Evolutionary conservation across 352 stramenopile species (phyloP).

Genomic region (Pythium utonaiense): DNA sequence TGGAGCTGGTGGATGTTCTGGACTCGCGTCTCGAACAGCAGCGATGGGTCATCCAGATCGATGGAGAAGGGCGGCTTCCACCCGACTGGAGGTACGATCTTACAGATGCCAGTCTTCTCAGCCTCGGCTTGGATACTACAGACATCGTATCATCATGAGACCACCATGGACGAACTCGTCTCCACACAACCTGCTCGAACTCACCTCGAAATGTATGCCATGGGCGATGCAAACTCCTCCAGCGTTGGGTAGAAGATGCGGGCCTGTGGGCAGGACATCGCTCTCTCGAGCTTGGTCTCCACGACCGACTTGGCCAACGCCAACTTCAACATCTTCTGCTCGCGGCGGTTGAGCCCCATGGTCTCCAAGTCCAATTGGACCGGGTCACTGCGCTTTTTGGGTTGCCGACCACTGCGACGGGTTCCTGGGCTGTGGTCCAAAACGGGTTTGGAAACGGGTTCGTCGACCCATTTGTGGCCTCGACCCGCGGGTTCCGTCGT

Average conservation of each 20-base stretch:
- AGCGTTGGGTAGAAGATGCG: conserved; percentile 74
- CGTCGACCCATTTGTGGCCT: neutral
- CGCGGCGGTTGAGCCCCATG: conserved; percentile 19
- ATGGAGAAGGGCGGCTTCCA: conserved; percentile 88
- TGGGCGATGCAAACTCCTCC: conserved; percentile 86
- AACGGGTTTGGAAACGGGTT: conserved; percentile 8
- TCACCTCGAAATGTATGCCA: conserved; percentile 86
- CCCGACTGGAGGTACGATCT: conserved; percentile 95
- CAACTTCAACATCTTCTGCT: conserved; percentile 67
- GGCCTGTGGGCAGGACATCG: conserved; percentile 30
- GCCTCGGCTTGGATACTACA: conserved; percentile 60
- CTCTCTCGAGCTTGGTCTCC: conserved; percentile 42
- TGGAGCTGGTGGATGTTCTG: conserved; percentile 91
- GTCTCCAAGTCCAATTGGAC: conserved; percentile 29
- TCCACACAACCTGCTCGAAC: neutral
- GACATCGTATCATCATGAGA: conserved; percentile 1
- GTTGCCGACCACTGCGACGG: conserved; percentile 25
- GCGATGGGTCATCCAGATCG: conserved; percentile 46
- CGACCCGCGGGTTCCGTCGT: neutral
- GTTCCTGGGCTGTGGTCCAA: conserved; percentile 4
- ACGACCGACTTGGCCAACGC: conserved; percentile 46
- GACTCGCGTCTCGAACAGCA: conserved; percentile 90
- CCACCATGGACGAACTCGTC: conserved; percentile 1
- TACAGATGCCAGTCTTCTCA: conserved; percentile 91
- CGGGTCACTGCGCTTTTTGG: conserved; percentile 37